A percentile compares a stretch with the other conserved stretches of the same genome.
Evolutionary conservation across 345 rosid species (phyloP).

Genomic region (Odontarrhena argentea): DNA sequence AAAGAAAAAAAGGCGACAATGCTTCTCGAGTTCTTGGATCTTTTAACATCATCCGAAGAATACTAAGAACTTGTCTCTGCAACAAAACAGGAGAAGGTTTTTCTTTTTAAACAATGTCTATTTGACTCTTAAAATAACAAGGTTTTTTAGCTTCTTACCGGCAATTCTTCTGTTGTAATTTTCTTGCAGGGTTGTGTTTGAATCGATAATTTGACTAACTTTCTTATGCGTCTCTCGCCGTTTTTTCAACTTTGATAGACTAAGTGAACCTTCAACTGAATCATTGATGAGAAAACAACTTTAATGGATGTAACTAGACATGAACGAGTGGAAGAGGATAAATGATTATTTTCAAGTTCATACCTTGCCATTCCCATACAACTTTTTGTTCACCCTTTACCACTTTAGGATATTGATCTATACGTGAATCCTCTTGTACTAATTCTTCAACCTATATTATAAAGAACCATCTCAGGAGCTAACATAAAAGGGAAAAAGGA

Average conservation of each 20-base stretch:
- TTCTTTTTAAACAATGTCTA: not conserved
- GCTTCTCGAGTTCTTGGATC: conserved; percentile 13
- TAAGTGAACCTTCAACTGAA: conserved; percentile 75
- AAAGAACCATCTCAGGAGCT: conserved; percentile 6
- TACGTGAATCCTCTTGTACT: conserved; percentile 85
- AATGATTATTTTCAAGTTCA: conserved; percentile 10
- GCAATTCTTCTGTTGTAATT: conserved; percentile 36
- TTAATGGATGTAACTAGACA: conserved; percentile 1
- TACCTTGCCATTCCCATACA: conserved; percentile 99
- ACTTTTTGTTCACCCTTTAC: conserved; percentile 89
- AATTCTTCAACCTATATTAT: conserved; percentile 74
- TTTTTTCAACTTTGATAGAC: conserved; percentile 56
- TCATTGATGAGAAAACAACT: conserved; percentile 19
- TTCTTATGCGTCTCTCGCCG: conserved; percentile 45
- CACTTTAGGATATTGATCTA: conserved; percentile 75
- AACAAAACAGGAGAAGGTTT: conserved; percentile 16
- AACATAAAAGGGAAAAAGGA: not conserved
- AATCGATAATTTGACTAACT: conserved; percentile 32
- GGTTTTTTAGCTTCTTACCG: conserved; percentile 39
- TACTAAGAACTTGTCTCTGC: conserved; percentile 30
- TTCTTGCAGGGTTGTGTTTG: conserved; percentile 34
- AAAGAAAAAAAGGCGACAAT: not conserved
- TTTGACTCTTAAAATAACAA: conserved; percentile 15
- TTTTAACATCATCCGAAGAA: conserved; percentile 13
- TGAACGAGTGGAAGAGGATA: not conserved